Conservation (phyloP, 2,329 filamentous ascomycete genomes). For the Sphaerostilbella broomeana region DNA sequence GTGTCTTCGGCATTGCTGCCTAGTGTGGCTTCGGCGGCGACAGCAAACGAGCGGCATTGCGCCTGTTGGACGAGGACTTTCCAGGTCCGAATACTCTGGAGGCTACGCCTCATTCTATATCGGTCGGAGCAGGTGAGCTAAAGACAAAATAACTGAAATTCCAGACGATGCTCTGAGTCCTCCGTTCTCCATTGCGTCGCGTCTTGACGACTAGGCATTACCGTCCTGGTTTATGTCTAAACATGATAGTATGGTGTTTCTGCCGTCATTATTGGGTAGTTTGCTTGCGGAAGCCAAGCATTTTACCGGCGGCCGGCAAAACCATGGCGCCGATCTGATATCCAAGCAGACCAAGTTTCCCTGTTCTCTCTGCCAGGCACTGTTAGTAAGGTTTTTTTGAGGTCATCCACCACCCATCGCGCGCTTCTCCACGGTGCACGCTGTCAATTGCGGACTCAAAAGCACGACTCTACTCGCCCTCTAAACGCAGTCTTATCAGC, state of each 20-base stretch:
- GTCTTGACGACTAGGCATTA: no score
- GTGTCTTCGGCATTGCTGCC: not conserved
- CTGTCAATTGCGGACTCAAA: constrained; percentile 8
- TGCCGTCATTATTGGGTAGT: no score
- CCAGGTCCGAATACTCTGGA: not conserved
- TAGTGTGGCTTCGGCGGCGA: constrained; percentile 5
- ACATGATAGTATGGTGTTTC: no score
- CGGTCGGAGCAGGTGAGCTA: no score
- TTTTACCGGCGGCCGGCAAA: constrained; percentile 22
- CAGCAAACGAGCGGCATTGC: not conserved
- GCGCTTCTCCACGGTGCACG: not conserved
- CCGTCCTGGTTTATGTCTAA: no score
- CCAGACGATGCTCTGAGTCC: no score
- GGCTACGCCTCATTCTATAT: constrained; percentile 1
- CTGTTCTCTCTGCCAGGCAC: not conserved
- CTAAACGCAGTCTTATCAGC: constrained; percentile 7
- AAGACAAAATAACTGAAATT: no score
- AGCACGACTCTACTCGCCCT: not conserved
- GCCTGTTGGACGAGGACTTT: not conserved
- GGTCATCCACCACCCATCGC: constrained; percentile 4
- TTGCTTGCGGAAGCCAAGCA: no score
- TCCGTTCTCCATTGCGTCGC: no score
- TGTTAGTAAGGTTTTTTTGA: not conserved
- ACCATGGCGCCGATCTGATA: constrained; percentile 18
- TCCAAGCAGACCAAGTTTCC: not conserved